Base-by-base conservation (phyloP, 192 early-diverging fungal species). In the Dissophora globulifera region DNA sequence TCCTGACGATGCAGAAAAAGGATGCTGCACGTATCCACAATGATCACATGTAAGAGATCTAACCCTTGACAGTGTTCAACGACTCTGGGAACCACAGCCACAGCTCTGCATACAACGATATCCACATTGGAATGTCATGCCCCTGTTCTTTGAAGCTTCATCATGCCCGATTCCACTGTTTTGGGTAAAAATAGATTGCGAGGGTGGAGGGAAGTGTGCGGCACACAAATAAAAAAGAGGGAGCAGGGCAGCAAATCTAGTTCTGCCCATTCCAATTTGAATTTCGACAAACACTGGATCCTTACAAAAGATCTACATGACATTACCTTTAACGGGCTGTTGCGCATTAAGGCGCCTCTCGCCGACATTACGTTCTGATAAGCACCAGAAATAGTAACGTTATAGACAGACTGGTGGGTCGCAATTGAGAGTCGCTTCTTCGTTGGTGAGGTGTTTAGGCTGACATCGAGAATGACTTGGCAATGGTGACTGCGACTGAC, bases 371-470 rank as follows among this genome's bases (percentile, higher is more conserved):
- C 69, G 52, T 74, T 64, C 49, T 75, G 60, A 30, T 69, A 67
- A 54, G 72, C 52, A 62, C 84, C 82, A 69, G 59, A 58, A 11
- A 83, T 67, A 40, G 84, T 79, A 57, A 86, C 62, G 55, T 79
- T 86, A 58, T 83, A 86, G 41, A 76, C 82, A 9, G 69, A 79
- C 47, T 79, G 71, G 29, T 74, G 75, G n/a, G 71, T 79, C 41
- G 74, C 69, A 58, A 76, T 66, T 50, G 72, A 70, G 26, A 76
- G 58, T 42, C 72, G 27, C 20, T 67, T 76, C 58, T 76, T 66
- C 16, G 72, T 64, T 17, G 42, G 62, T 1, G 62, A 27, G 50
- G 13, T 76, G 50, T 76, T 66, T 26, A 67, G 40, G 23, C 58
- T 56, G 45, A 76, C 51, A 53, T 76, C 72, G 58, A 76, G 72